Conservation (phyloP, 768 basidiomycete genomes). For the Mrakia gelida region DNA sequence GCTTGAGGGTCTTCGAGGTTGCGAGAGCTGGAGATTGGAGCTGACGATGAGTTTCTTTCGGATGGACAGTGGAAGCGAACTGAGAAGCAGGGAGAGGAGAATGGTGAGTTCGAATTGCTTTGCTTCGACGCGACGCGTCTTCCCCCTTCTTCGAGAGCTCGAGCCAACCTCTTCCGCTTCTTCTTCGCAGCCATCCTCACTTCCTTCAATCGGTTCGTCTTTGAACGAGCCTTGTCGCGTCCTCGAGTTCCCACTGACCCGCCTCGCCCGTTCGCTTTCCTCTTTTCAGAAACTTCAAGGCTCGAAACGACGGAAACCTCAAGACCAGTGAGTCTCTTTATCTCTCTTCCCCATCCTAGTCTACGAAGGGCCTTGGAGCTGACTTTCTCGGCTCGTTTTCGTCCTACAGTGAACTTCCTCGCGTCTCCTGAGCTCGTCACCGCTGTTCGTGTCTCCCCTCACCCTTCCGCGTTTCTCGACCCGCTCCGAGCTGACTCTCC, state of each 20-base stretch:
- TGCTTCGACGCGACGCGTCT: neutral
- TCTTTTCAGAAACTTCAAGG: slow-evolving; percentile 94
- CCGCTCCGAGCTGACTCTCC: neutral
- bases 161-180: slow-evolving; percentile 18
- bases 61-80: slow-evolving; percentile 77
- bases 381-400: slow-evolving; percentile 38
- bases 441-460: slow-evolving; percentile 49
- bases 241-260: slow-evolving; percentile 20
- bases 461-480: neutral
- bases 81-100: slow-evolving; percentile 81
- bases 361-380: neutral
- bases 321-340: slow-evolving; percentile 52
- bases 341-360: neutral
- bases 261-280: slow-evolving; percentile 82
- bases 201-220: slow-evolving; percentile 68
- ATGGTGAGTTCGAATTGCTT: slow-evolving; percentile 54
- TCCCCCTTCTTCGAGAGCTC: neutral
- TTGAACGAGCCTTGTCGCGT: neutral
- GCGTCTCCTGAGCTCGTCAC: slow-evolving; percentile 96
- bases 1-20: neutral
- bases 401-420: slow-evolving; percentile 72
- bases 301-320: slow-evolving; percentile 91
- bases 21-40: neutral
- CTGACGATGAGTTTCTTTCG: neutral
- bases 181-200: slow-evolving; percentile 73